Base-by-base conservation (phyloP, 1,139 yeast species). In the Geotrichum cucujoidarum region DNA sequence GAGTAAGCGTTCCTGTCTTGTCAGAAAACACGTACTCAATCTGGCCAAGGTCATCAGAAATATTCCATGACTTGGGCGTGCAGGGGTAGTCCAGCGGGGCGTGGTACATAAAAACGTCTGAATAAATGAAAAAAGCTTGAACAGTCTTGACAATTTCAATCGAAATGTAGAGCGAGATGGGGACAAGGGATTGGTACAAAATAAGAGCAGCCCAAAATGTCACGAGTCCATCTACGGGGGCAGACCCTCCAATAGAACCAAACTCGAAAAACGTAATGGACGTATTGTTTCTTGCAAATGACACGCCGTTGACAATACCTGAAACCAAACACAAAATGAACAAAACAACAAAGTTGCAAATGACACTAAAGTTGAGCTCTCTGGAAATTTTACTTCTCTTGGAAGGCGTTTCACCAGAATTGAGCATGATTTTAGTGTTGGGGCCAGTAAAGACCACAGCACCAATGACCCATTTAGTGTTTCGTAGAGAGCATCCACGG, bases 31-130 rank as follows among this genome's bases (percentile, higher is more conserved):
- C 82, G 63, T 89, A 92, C 65, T 90, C 97, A 58, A 92, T 85
- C 67, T 92, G 97, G 22, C 98, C 98, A 59, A 92, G 74, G 66
- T 92, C 98, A 71, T 92, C 98, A n/a, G 97, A 87, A 45, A 94
- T 88, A 61, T 85, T 87, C 98, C 98, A 92, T 0, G 97, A 78
- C 62, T 92, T 90, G 4, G 98, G 97, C 2, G 90, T 80, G 68
- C 97, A 92, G 0, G 97, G 97, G 64, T 86, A 90, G 64, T 92
- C 96, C 54, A 89, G 71, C 51, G 73, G 80, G 46, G 78, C 84
- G 61, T 89, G 85, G 65, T 89, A 92, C 87, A 94, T 84, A 56
- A 82, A 75, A 29, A 80, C 76, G 68, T 90, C 97, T 1, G 92
- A 81, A 64, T 81, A 87, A 55, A 90, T 90, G 70, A 90, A 90